phyloP scores from a whole-genome alignment of 2,329 filamentous ascomycete species.

The Xylaria sp. region DNA sequence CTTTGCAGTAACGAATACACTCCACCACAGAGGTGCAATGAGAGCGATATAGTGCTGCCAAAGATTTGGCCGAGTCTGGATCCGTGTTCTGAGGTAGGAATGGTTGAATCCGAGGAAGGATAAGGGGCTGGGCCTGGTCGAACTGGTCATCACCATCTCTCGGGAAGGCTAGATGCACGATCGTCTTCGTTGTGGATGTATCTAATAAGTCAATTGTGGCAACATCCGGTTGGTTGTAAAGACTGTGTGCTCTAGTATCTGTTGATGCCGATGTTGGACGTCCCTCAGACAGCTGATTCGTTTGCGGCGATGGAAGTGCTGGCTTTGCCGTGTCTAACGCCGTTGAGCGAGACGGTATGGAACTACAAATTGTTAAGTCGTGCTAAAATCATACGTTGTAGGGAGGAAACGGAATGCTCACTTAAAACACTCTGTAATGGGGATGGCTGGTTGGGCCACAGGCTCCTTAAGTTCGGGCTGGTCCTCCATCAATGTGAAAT shows the following conservation, averaged over 20 bases:
- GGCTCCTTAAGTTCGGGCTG: constrained; percentile 60
- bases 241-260: constrained; percentile 56
- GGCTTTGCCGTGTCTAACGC: constrained; percentile 39
- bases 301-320: constrained; percentile 53
- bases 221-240: constrained; percentile 70
- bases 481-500: constrained; percentile 70
- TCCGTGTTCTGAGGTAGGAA: constrained; percentile 87
- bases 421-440: constrained; percentile 64
- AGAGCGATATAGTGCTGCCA: constrained; percentile 88
- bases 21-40: constrained; percentile 97
- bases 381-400: constrained; percentile 11
- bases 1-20: constrained; percentile 93
- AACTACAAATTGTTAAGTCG: constrained; percentile 46
- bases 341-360: constrained; percentile 48
- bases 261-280: constrained; percentile 41
- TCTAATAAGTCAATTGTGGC: constrained; percentile 67
- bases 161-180: constrained; percentile 69
- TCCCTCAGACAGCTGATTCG: constrained; percentile 49
- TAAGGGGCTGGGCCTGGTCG: constrained; percentile 74
- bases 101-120: constrained; percentile 84
- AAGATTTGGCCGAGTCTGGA: constrained; percentile 82
- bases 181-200: constrained; percentile 66
- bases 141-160: constrained; percentile 64
- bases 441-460: constrained; percentile 57
- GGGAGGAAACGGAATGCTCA: constrained; percentile 48